A percentile compares a stretch with the other conserved stretches of the same genome.
Evolutionary conservation across 495 filamentous ascomycete species (phyloP).

Genomic region (Aspergillus steynii): DNA sequence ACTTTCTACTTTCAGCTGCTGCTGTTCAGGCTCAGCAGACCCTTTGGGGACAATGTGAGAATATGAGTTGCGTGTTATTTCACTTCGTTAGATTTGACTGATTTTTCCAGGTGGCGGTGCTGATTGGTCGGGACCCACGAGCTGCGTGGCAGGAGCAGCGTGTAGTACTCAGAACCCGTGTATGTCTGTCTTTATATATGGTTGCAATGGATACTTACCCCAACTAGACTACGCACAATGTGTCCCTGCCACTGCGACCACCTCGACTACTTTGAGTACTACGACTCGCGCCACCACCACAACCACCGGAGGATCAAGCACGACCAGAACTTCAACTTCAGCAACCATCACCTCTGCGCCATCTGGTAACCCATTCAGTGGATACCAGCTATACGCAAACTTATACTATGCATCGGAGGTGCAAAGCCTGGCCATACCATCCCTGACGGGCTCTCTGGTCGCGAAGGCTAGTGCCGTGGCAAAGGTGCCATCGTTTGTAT

Average conservation of each 20-base stretch:
- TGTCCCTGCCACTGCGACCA: constrained; percentile 9
- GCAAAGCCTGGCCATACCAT: constrained; percentile 49
- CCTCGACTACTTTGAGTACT: constrained; percentile 8
- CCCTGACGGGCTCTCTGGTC: constrained; percentile 37
- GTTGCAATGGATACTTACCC: neutral
- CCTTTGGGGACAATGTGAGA: constrained; percentile 17
- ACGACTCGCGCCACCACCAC: constrained; percentile 5
- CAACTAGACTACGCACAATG: constrained; percentile 14
- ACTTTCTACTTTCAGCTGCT: neutral
- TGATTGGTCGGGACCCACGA: constrained; percentile 12
- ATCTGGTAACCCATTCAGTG: constrained; percentile 42
- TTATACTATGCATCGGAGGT: constrained; percentile 59
- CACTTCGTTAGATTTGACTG: neutral
- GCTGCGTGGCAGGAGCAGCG: constrained; percentile 8
- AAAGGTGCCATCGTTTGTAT: constrained; percentile 66
- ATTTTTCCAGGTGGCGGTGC: constrained; percentile 9
- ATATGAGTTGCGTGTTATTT: neutral
- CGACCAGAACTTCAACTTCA: constrained; percentile 1
- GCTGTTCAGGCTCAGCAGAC: constrained; percentile 16
- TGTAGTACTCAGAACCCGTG: constrained; percentile 12
- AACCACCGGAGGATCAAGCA: constrained; percentile 1
- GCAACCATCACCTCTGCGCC: neutral
- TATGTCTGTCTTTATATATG: constrained; percentile 1
- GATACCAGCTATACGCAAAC: constrained; percentile 56
- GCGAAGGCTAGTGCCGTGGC: constrained; percentile 53